phyloP scores from a whole-genome alignment of 768 basidiomycete genomes.

The Xerocomus spinulosus region DNA sequence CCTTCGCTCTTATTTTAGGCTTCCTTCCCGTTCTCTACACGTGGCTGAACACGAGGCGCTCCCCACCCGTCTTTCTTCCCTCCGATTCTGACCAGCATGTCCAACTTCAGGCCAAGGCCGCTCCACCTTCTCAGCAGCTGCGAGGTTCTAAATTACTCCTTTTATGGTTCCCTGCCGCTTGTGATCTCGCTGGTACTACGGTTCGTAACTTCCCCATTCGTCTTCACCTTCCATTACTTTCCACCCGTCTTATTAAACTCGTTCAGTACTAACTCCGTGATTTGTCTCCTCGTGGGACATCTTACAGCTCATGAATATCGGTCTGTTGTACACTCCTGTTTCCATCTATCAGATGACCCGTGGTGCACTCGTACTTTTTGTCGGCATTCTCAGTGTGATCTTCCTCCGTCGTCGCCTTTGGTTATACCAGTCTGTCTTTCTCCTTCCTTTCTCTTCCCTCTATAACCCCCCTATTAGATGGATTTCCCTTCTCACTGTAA shows the following conservation, averaged over 20 bases:
- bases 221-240: conserved; percentile 5
- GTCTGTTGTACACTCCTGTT: conserved; percentile 92
- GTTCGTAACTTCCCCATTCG: conserved; percentile 42
- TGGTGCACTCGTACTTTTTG: conserved; percentile 90
- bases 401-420: conserved; percentile 84
- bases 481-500: conserved; percentile 85
- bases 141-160: conserved; percentile 68
- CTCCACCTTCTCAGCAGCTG: conserved; percentile 37
- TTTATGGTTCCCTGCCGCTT: conserved; percentile 84
- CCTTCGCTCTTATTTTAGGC: conserved; percentile 43
- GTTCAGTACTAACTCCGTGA: conserved; percentile 17
- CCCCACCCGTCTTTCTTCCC: conserved; percentile 51
- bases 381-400: conserved; percentile 84
- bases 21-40: conserved; percentile 81
- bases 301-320: conserved; percentile 85
- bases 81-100: conserved; percentile 45
- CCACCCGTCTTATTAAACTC: conserved; percentile 4
- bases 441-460: conserved; percentile 1
- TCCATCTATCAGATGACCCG: conserved; percentile 97
- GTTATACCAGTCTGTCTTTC: conserved; percentile 70
- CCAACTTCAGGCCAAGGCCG: conserved; percentile 31
- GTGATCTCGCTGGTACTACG: conserved; percentile 89
- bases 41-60: conserved; percentile 49
- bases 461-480: conserved; percentile 50
- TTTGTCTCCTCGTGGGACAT: conserved; percentile 11